phyloP scores from a whole-genome alignment of 2,329 filamentous ascomycete species.

The Fusarium verrucosum region DNA sequence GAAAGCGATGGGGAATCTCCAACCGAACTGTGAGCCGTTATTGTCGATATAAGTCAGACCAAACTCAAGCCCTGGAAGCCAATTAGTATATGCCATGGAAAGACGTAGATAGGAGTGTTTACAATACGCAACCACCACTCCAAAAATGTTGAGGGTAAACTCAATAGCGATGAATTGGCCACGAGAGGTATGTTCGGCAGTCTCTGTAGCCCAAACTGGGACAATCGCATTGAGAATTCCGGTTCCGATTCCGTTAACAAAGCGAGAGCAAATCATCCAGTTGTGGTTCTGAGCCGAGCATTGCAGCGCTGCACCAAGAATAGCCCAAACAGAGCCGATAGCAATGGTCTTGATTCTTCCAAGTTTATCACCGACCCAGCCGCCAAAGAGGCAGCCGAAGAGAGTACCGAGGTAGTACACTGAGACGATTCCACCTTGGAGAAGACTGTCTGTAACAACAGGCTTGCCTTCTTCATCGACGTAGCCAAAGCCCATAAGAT shows the following conservation, averaged over 20 bases:
- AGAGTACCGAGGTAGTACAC: constrained; percentile 41
- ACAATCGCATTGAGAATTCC: constrained; percentile 76
- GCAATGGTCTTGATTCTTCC: constrained; percentile 36
- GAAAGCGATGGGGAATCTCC: constrained; percentile 76
- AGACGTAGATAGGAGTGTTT: too few relatives aligned
- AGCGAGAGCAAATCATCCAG: constrained; percentile 47
- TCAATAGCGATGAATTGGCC: constrained; percentile 76
- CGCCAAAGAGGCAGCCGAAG: constrained; percentile 32
- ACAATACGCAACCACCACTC: constrained; percentile 63
- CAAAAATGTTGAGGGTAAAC: constrained; percentile 49
- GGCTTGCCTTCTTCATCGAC: constrained; percentile 30
- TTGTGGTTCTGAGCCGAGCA: constrained; percentile 28
- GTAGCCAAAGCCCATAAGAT: constrained; percentile 40
- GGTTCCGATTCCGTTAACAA: constrained; percentile 61
- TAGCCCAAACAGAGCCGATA: constrained; percentile 27
- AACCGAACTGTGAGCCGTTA: constrained; percentile 66
- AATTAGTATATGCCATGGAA: too few relatives aligned
- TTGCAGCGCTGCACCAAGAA: constrained; percentile 25
- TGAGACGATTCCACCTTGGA: constrained; percentile 40
- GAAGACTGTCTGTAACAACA: constrained; percentile 30
- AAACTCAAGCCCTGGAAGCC: constrained; percentile 65
- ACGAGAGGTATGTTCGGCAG: constrained; percentile 71
- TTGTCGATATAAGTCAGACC: constrained; percentile 69
- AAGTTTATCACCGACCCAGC: constrained; percentile 34
- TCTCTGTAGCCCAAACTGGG: constrained; percentile 77